Percentiles rank a stretch among this genome's conserved stretches.
Conservation (phyloP, 495 filamentous ascomycete species). For the Aspergillus steynii region DNA sequence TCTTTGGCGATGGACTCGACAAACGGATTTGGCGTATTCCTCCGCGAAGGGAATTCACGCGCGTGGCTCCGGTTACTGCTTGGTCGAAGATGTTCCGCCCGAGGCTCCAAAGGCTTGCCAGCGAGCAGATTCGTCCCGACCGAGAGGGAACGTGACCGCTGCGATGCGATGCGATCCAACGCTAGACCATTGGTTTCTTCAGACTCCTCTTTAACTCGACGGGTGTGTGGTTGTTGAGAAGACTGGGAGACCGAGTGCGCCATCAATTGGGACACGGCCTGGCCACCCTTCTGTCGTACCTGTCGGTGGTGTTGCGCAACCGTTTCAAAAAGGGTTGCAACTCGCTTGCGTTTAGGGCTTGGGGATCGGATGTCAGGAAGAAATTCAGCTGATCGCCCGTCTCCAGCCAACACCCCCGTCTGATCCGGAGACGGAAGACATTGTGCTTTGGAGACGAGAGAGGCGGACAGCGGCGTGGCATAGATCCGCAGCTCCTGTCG, state of each 20-base stretch:
- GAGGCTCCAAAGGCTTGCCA: constrained; percentile 21
- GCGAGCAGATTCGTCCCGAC: constrained; percentile 36
- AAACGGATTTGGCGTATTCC: constrained; percentile 30
- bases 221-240: constrained; percentile 32
- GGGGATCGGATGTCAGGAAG: constrained; percentile 43
- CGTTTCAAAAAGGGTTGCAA: constrained; percentile 58
- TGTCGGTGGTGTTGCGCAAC: constrained; percentile 57
- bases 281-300: constrained; percentile 55
- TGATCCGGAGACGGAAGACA: constrained; percentile 34
- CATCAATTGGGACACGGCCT: constrained; percentile 57
- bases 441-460: constrained; percentile 35
- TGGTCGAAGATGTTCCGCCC: constrained; percentile 19
- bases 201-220: constrained; percentile 42
- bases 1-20: constrained; percentile 23
- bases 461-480: constrained; percentile 38
- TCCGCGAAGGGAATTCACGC: constrained; percentile 16
- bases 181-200: constrained; percentile 38
- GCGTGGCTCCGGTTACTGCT: constrained; percentile 21
- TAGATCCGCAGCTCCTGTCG: constrained; percentile 41
- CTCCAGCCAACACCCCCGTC: constrained; percentile 12
- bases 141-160: constrained; percentile 40
- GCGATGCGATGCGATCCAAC: constrained; percentile 34
- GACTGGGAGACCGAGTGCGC: constrained; percentile 39
- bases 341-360: constrained; percentile 55
- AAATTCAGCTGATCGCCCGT: constrained; percentile 37